These are phyloP conservation scores for Fusarium beomiforme DNA, from an alignment of 2,329 filamentous ascomycete species.

Conservation along the genomic window DNA sequence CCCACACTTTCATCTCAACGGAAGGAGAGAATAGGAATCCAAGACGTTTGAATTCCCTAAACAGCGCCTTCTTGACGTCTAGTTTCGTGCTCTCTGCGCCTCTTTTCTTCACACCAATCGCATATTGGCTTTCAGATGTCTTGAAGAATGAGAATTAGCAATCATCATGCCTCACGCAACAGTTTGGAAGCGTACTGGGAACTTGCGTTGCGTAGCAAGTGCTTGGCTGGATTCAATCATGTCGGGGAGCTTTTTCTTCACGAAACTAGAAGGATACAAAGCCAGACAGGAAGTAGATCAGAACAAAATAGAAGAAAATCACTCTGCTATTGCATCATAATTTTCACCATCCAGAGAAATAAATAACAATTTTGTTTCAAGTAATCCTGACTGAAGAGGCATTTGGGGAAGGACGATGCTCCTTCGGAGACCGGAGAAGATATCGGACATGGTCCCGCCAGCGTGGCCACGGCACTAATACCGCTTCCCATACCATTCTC, in stretches of 20 bases:
- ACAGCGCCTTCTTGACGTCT: neutral
- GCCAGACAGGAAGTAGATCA: too few species aligned
- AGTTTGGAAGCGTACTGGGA: neutral
- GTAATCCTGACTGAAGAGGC: neutral
- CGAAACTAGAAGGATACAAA: too few species aligned
- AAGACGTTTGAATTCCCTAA: neutral
- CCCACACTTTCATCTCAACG: neutral
- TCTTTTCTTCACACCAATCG: neutral
- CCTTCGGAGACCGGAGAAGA: neutral
- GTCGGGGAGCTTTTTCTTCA: neutral
- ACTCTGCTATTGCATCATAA: rapidly evolving
- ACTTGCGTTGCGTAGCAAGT: neutral
- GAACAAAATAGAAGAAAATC: rapidly evolving
- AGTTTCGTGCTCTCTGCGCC: neutral
- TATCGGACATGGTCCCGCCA: neutral
- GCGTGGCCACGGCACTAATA: rapidly evolving
- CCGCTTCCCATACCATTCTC: too few species aligned
- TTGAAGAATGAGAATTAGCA: rapidly evolving
- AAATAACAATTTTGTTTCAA: rapidly evolving
- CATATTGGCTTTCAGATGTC: neutral
- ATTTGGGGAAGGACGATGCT: neutral
- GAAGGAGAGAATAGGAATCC: neutral
- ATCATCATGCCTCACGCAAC: rapidly evolving
- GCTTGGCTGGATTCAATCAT: neutral
- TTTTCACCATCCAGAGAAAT: neutral